Evolutionary conservation across 1,139 yeast species (phyloP).

Genomic region (Debaryomyces nepalensis): DNA sequence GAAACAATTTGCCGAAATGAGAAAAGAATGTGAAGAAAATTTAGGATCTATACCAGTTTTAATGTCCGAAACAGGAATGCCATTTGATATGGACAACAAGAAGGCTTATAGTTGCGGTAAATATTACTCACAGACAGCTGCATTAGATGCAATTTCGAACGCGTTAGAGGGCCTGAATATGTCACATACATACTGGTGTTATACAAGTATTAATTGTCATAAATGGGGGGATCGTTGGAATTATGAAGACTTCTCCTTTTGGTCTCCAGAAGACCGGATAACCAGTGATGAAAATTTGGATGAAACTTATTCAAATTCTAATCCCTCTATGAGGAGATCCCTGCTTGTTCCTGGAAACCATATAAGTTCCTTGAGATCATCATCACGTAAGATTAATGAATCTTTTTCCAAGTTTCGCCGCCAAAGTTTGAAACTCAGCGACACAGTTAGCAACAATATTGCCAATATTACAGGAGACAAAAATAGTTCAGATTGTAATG

Average conservation of each 20-base stretch:
- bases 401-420: slow-evolving; percentile 4
- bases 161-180: slow-evolving; percentile 77
- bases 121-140: slow-evolving; percentile 73
- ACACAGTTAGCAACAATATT: background rate
- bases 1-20: slow-evolving; percentile 67
- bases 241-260: slow-evolving; percentile 88
- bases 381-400: slow-evolving; percentile 5
- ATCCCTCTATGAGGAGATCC: slow-evolving; percentile 8
- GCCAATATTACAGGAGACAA: background rate
- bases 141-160: slow-evolving; percentile 78
- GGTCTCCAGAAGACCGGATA: slow-evolving; percentile 68
- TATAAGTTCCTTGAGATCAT: slow-evolving; percentile 2
- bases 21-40: slow-evolving; percentile 59
- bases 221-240: slow-evolving; percentile 92
- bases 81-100: slow-evolving; percentile 88
- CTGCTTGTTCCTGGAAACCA: slow-evolving; percentile 8
- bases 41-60: slow-evolving; percentile 73
- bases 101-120: slow-evolving; percentile 67
- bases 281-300: background rate
- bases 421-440: slow-evolving; percentile 8
- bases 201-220: slow-evolving; percentile 72
- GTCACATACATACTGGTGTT: slow-evolving; percentile 86
- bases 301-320: background rate
- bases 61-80: slow-evolving; percentile 96
- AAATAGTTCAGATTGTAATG: background rate